phyloP scores from a whole-genome alignment of 2,329 filamentous ascomycete genomes.

The Elsinoe batatas region DNA sequence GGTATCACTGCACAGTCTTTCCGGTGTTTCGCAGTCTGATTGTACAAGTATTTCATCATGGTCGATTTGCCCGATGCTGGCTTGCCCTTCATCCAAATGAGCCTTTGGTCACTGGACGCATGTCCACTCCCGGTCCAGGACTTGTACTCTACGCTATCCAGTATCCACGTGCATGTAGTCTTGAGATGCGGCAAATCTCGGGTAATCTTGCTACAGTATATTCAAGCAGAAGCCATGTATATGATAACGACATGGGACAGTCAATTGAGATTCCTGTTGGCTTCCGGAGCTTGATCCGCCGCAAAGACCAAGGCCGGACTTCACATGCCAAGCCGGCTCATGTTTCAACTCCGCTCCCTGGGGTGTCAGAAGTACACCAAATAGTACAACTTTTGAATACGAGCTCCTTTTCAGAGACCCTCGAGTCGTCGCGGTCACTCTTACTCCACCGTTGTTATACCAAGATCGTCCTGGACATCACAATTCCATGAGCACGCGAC shows the following conservation, averaged over 20 bases:
- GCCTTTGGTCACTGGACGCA: background rate
- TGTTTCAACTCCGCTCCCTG: background rate
- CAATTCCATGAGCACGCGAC: background rate
- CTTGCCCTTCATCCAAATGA: conserved; percentile 33
- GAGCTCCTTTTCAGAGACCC: background rate
- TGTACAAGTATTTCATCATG: conserved; percentile 25
- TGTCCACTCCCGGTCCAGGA: background rate
- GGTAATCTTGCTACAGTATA: too few relatives aligned
- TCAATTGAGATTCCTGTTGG: background rate
- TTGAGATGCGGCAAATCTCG: background rate
- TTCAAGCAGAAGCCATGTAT: too few relatives aligned
- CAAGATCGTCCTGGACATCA: background rate
- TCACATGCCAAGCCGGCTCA: conserved; percentile 1
- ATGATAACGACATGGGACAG: background rate
- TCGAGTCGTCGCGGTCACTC: background rate
- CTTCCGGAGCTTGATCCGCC: background rate
- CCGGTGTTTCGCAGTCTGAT: conserved; percentile 14
- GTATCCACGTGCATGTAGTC: background rate
- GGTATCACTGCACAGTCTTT: conserved; percentile 26
- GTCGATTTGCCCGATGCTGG: conserved; percentile 33
- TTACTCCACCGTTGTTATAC: background rate
- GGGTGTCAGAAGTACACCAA: background rate
- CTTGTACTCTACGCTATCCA: background rate
- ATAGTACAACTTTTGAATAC: background rate
- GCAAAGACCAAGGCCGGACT: background rate